Evolutionary conservation across 148 eudicot species (phyloP).

Genomic region (Selenicereus undatus): DNA sequence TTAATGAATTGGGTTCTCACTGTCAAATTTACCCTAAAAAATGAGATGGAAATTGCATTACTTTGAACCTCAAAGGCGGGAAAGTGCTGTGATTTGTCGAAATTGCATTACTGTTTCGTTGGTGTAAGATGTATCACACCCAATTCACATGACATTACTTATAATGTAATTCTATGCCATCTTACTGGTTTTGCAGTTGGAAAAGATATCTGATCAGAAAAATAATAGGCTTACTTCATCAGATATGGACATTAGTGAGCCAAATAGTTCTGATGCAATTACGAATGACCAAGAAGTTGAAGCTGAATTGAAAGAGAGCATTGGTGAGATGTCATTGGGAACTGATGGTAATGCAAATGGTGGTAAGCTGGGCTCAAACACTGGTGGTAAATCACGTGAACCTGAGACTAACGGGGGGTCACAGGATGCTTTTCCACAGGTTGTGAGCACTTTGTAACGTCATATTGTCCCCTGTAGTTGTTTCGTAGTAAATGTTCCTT

Average conservation of each 20-base stretch:
- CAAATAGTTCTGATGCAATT: slow-evolving; percentile 37
- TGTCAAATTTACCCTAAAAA: no score
- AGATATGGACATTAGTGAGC: slow-evolving; percentile 29
- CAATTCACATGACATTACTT: slow-evolving; percentile 2
- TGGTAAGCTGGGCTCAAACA: slow-evolving; percentile 23
- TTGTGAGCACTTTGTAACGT: slow-evolving; percentile 26
- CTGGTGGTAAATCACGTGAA: slow-evolving; percentile 30
- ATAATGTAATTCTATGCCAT: slow-evolving; percentile 6
- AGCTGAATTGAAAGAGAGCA: slow-evolving; percentile 39
- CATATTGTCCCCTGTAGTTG: not conserved
- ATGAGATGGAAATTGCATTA: no score
- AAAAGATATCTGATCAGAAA: slow-evolving; percentile 40
- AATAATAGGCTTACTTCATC: slow-evolving; percentile 26
- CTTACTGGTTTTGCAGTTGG: slow-evolving; percentile 46
- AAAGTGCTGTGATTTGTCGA: not conserved
- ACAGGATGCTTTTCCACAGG: slow-evolving; percentile 65
- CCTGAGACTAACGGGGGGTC: slow-evolving; percentile 33
- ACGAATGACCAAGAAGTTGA: slow-evolving; percentile 46
- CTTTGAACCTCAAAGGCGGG: not conserved
- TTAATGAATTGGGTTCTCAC: no score
- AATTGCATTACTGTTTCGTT: not conserved
- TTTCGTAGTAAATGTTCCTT: not conserved
- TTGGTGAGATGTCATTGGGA: slow-evolving; percentile 51
- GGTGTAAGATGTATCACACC: not conserved
- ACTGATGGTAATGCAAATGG: slow-evolving; percentile 32